Conservation (phyloP, 306 rosid genomes). For the Castanea mollissima region DNA sequence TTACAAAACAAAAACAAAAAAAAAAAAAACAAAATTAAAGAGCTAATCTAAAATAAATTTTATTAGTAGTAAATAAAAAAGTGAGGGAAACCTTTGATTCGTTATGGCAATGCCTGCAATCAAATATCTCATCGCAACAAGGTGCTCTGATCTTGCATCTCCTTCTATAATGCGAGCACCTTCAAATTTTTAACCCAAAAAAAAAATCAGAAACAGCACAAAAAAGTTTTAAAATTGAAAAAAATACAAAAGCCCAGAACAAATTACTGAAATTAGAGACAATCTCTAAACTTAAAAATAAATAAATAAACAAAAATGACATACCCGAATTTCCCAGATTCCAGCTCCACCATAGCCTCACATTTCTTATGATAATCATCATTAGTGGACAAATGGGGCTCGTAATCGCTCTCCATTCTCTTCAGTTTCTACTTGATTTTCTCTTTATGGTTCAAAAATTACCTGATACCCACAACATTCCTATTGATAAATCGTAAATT, state of each 20-base stretch:
- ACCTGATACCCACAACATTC: constrained; percentile 17
- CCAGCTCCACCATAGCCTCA: constrained; percentile 9
- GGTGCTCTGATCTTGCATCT: constrained; percentile 56
- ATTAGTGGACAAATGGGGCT: constrained; percentile 10
- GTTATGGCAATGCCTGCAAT: constrained; percentile 57
- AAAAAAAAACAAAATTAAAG: background rate
- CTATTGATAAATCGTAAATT: too few relatives aligned
- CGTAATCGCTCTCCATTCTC: constrained; percentile 28
- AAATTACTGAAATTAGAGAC: background rate
- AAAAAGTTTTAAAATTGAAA: background rate
- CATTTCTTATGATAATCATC: background rate
- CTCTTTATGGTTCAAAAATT: background rate
- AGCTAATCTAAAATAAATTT: background rate
- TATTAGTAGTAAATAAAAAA: background rate
- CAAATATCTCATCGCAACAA: constrained; percentile 46
- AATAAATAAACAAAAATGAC: background rate
- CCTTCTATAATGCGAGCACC: constrained; percentile 49
- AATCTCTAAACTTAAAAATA: too few relatives aligned
- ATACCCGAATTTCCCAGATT: constrained; percentile 36
- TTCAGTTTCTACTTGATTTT: background rate
- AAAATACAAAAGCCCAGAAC: background rate
- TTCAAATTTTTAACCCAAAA: background rate
- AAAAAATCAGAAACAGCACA: background rate
- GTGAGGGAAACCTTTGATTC: constrained; percentile 32
- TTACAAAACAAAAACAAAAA: too few relatives aligned